Evolutionary conservation across 2,329 filamentous ascomycete genomes (phyloP), one percentile per base, ranked within the genome.

Genomic region (Dothidotthia symphoricarpi): DNA sequence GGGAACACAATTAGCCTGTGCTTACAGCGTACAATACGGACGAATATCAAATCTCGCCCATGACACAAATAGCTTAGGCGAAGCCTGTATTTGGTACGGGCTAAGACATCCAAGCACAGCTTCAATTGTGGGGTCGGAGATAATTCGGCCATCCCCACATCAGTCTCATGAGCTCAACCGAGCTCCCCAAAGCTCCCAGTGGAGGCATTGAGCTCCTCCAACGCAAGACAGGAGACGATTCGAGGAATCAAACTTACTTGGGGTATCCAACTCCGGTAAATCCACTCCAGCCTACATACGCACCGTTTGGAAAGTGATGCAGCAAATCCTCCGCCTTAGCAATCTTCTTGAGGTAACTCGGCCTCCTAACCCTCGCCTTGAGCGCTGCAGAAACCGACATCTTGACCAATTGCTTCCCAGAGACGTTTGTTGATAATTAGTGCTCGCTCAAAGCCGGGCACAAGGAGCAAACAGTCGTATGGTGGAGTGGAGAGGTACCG

Each of bases 211-310:
- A 22, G 8, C 16, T 7, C 5, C 12, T 15, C 11, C 3, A 22
- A 12, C 11, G 24, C 16, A 24, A 32, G 12, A 16, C 13, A 29
- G 17, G 31, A 17, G 28, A 39, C 24, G 24, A 24, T 24, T 24
- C 15, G 17, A 16, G 34, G 25, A 24, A 30, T n/a, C 11, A 13
- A 6, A 72, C 80, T 57, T 72, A 86, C 85, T 93, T 93, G 48
- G 87, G 87, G 71, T 93, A 93, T 43, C 87, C 87, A 36, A 94
- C 88, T 56, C 88, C 88, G 10, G 88, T 95, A 69, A 95, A 95
- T 8, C 88, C 88, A 49, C 83, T 88, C 88, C 88, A 95, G 59
- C 88, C 89, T 57, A 95, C 80, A 68, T 93, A 93, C n/a, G 86
- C 71, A 61, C 83, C 83, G 74, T 93, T 80, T 49, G 88, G 88